phyloP scores from a whole-genome alignment of 2,329 filamentous ascomycete genomes.

The Cercospora sp. region DNA sequence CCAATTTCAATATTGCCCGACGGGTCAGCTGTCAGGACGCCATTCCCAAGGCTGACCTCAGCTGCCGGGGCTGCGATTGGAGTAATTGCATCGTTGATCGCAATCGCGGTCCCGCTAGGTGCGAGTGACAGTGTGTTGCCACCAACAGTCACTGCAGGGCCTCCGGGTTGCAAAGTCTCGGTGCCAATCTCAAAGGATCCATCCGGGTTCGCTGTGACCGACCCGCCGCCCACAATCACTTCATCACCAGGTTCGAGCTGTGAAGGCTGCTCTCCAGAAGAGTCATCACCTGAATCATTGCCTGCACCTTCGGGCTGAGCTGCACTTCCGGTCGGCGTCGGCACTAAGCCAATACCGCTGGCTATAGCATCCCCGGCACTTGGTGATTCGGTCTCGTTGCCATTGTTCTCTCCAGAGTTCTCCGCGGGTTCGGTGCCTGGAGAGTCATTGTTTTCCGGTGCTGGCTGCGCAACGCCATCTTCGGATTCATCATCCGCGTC shows the following conservation, averaged over 20 bases:
- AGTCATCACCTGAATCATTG: not conserved
- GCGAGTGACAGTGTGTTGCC: conserved; percentile 6
- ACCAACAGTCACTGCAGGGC: not conserved
- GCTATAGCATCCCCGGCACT: conserved; percentile 1
- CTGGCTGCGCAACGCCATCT: not conserved
- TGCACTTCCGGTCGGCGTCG: not conserved
- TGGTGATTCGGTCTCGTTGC: not conserved
- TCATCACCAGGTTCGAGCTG: not conserved
- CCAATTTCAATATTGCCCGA: not conserved
- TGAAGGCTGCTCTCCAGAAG: not conserved
- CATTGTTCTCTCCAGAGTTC: not conserved
- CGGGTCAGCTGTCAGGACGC: not conserved
- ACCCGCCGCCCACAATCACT: not conserved
- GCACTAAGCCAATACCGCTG: conserved; percentile 4
- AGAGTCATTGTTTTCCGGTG: not conserved
- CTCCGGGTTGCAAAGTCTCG: conserved; percentile 1
- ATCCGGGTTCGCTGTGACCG: conserved; percentile 2
- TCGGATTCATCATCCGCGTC: not conserved
- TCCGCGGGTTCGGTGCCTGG: not conserved
- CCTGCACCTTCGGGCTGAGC: not conserved
- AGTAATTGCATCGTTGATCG: not conserved
- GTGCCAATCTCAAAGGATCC: not conserved
- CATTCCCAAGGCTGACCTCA: not conserved
- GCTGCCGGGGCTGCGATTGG: not conserved
- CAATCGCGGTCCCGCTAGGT: not conserved